These are phyloP conservation scores for Rhizopogon roseolus DNA, from an alignment of 768 basidiomycete species.

Conservation along the genomic window DNA sequence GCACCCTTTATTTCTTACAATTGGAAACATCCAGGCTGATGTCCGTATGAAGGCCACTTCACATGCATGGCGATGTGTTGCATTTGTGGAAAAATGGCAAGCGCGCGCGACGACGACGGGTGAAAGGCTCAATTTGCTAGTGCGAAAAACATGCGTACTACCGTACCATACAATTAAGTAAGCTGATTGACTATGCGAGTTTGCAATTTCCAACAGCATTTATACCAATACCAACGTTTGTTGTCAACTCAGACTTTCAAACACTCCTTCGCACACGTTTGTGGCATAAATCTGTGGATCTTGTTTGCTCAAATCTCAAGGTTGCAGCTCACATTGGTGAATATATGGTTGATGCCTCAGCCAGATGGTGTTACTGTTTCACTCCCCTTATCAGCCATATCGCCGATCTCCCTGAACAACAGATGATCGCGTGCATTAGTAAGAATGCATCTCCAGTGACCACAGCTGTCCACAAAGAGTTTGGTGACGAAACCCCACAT, in stretches of 20 bases:
- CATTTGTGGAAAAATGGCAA: no score
- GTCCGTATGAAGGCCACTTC: conserved; percentile 9
- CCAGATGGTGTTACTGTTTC: conserved; percentile 7
- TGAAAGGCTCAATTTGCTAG: no score
- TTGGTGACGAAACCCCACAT: no score
- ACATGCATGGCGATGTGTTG: conserved; percentile 1
- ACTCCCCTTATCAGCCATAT: conserved; percentile 9
- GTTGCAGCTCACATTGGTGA: not conserved
- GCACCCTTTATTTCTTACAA: conserved; percentile 24
- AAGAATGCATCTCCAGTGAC: conserved; percentile 7
- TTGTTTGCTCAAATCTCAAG: not conserved
- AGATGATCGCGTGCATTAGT: conserved; percentile 7
- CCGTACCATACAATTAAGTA: no score
- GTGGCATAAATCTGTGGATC: not conserved
- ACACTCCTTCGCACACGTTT: not conserved
- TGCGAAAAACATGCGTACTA: no score
- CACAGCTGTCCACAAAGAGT: no score
- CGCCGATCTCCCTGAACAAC: conserved; percentile 11
- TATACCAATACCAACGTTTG: not conserved
- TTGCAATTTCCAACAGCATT: no score
- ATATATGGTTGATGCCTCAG: conserved; percentile 15
- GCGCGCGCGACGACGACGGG: no score
- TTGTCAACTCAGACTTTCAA: not conserved
- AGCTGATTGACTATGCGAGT: no score
- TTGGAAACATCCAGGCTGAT: conserved; percentile 25